Percentiles rank a stretch among this genome's conserved stretches.
Evolutionary conservation across 257 asterid species (phyloP).

Genomic region (Gynochthodes officinalis): DNA sequence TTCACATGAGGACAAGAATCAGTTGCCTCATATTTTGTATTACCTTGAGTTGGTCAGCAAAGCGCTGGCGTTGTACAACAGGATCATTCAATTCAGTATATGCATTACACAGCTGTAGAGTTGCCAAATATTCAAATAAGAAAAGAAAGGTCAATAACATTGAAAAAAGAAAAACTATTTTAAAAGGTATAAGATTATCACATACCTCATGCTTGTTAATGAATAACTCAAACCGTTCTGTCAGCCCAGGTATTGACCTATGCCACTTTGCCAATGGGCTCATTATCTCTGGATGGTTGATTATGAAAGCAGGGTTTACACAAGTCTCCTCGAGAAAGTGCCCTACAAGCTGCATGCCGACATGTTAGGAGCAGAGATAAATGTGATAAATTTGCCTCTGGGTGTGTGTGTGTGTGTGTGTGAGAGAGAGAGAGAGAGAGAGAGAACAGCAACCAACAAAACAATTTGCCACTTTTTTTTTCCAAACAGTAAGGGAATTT

Average conservation of each 20-base stretch:
- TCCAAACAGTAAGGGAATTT: background rate
- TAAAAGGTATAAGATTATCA: background rate
- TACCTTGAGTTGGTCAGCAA: constrained; percentile 95
- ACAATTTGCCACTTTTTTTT: background rate
- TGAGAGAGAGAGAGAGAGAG: background rate
- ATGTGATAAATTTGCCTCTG: background rate
- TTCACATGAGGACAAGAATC: background rate
- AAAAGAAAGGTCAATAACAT: background rate
- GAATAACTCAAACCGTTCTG: constrained; percentile 86
- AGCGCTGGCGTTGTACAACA: constrained; percentile 90
- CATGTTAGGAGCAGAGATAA: background rate
- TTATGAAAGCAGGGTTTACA: constrained; percentile 66
- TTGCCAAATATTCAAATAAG: background rate
- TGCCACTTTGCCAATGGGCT: constrained; percentile 97
- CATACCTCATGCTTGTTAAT: constrained; percentile 84
- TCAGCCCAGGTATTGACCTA: constrained; percentile 74
- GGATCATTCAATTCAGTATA: constrained; percentile 97
- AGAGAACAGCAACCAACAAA: background rate
- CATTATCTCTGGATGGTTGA: constrained; percentile 95
- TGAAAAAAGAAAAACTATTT: background rate
- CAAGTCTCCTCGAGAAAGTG: constrained; percentile 89
- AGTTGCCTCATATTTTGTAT: background rate
- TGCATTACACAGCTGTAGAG: constrained; percentile 75
- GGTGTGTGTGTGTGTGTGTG: background rate
- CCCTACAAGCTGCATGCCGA: constrained; percentile 65